These are phyloP conservation scores for Rachicladosporium sp. DNA, from an alignment of 2,329 filamentous ascomycete genomes.

Conservation along the genomic window DNA sequence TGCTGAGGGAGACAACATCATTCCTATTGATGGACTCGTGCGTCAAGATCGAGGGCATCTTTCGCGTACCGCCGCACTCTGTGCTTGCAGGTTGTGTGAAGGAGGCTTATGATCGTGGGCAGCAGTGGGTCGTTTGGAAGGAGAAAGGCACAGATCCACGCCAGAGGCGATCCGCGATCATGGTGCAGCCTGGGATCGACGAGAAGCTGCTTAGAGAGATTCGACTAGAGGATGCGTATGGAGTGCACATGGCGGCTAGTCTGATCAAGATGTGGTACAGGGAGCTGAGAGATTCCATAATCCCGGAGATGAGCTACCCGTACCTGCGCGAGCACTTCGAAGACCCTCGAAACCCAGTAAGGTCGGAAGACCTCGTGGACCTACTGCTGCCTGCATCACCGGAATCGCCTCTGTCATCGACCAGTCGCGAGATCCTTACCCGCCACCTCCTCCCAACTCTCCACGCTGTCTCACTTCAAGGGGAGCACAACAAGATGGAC, in stretches of 20 bases:
- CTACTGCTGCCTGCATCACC: slow-evolving; percentile 35
- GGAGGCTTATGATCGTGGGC: slow-evolving; percentile 44
- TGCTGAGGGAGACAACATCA: slow-evolving; percentile 40
- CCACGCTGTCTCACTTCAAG: slow-evolving; percentile 31
- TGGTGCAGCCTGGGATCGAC: slow-evolving; percentile 26
- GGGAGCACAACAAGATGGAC: slow-evolving; percentile 43
- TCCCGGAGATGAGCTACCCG: slow-evolving; percentile 38
- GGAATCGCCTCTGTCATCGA: slow-evolving; percentile 33
- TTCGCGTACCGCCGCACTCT: slow-evolving; percentile 40
- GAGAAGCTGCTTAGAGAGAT: slow-evolving; percentile 29
- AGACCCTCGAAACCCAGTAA: slow-evolving; percentile 24
- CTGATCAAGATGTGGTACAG: slow-evolving; percentile 46
- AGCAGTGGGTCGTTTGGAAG: slow-evolving; percentile 43
- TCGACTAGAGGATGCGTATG: slow-evolving; percentile 38
- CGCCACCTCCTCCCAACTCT: slow-evolving; percentile 43
- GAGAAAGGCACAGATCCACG: slow-evolving; percentile 21
- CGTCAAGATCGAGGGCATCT: slow-evolving; percentile 39
- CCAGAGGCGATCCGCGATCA: slow-evolving; percentile 11
- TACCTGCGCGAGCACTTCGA: slow-evolving; percentile 33
- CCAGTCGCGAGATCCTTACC: slow-evolving; percentile 36
- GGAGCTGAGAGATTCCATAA: slow-evolving; percentile 39
- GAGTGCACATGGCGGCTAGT: slow-evolving; percentile 40
- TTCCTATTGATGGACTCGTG: slow-evolving; percentile 39
- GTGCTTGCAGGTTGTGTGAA: slow-evolving; percentile 38
- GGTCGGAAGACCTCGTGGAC: slow-evolving; percentile 32